Conservation (phyloP, 768 basidiomycete species). For the Mycena galericulata region DNA sequence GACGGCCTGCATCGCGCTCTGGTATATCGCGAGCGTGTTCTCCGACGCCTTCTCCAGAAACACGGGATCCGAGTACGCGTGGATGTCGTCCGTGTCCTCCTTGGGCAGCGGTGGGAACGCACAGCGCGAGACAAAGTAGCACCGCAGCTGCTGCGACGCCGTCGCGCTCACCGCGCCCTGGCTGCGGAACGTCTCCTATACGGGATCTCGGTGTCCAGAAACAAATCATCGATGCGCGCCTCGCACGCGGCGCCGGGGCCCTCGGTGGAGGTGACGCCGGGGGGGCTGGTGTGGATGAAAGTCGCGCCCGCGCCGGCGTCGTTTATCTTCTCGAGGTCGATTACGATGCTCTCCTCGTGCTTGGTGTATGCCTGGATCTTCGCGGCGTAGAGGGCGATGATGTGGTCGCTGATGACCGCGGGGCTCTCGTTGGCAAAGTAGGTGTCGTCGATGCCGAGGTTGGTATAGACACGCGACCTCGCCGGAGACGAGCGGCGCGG, state of each 20-base stretch:
- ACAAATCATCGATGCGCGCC: conserved; percentile 89
- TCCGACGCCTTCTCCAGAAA: conserved; percentile 95
- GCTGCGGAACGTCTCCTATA: conserved; percentile 98
- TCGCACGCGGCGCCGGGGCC: conserved; percentile 95
- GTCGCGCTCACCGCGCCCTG: conserved; percentile 88
- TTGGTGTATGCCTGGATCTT: conserved; percentile 95
- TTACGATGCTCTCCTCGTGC: conserved; percentile 90
- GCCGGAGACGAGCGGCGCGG: conserved; percentile 84
- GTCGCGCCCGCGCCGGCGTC: conserved; percentile 86
- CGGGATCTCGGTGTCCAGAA: conserved; percentile 85
- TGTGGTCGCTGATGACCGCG: conserved; percentile 84
- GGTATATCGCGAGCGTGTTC: conserved; percentile 95
- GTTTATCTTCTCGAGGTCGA: conserved; percentile 95
- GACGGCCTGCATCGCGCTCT: conserved; percentile 89
- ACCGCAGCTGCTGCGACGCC: conserved; percentile 92
- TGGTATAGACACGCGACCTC: conserved; percentile 96
- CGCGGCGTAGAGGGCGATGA: conserved; percentile 95
- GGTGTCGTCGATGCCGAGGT: conserved; percentile 91
- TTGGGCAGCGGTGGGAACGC: conserved; percentile 73
- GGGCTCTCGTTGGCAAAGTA: conserved; percentile 87
- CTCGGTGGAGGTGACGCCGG: conserved; percentile 83
- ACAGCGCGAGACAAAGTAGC: conserved; percentile 97
- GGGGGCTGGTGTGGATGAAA: conserved; percentile 92
- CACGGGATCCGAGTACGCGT: conserved; percentile 84
- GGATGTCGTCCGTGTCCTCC: conserved; percentile 85